A percentile compares a stretch with the other conserved stretches of the same genome.
These are phyloP conservation scores for Curvularia sp. DNA, from an alignment of 2,329 filamentous ascomycete species.

Conservation along the genomic window DNA sequence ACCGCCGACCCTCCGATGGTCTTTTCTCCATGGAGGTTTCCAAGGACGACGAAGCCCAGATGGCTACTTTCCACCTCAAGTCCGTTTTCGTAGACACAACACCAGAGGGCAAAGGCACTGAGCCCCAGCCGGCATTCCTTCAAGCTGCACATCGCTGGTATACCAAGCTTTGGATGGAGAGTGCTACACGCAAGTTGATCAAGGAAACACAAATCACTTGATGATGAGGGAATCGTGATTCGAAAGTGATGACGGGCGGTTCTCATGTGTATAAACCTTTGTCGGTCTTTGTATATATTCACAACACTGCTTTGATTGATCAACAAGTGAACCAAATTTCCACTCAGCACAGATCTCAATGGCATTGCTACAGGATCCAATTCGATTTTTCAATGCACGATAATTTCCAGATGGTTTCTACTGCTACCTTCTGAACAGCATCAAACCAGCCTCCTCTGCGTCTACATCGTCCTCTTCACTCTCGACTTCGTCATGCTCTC, in stretches of 20 bases:
- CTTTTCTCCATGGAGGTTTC: constrained; percentile 51
- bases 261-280: background rate
- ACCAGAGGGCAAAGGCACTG: constrained; percentile 39
- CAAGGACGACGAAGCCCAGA: constrained; percentile 45
- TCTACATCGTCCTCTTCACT: constrained; percentile 47
- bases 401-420: background rate
- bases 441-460: constrained; percentile 47
- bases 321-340: background rate
- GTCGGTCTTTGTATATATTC: background rate
- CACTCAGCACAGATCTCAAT: background rate
- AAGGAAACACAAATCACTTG: constrained; percentile 16
- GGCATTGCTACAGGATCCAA: background rate
- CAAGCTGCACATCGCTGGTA: constrained; percentile 47
- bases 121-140: constrained; percentile 41
- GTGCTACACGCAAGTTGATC: constrained; percentile 48
- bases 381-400: background rate
- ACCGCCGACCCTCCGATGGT: constrained; percentile 44
- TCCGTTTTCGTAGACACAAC: constrained; percentile 51
- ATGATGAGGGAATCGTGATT: background rate
- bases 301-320: background rate
- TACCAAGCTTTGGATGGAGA: constrained; percentile 53
- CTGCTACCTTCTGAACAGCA: constrained; percentile 49
- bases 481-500: constrained; percentile 51
- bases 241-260: background rate
- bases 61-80: constrained; percentile 51